Evolutionary conservation across 768 basidiomycete genomes (phyloP), one percentile per base, ranked within the genome.

Genomic region (Rhizopogon rudus): DNA sequence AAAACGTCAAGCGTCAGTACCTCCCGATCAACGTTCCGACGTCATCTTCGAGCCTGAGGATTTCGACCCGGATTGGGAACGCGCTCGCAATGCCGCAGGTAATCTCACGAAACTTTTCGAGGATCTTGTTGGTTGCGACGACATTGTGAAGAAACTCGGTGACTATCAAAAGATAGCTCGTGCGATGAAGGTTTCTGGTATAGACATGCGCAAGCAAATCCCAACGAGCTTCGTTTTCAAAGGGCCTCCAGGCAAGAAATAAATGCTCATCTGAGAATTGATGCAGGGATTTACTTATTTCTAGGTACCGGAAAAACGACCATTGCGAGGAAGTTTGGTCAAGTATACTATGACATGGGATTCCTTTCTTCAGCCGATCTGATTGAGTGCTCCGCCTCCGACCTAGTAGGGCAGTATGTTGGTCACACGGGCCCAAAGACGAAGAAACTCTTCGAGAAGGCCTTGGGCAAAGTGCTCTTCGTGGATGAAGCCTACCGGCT

Each of bases 381-480:
- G 41, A 63, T 79, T 7, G 87, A 88, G 64, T 84, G 84, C 63
- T 87, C 86, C 0, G 85, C 84, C 0, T 77, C 85, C 1, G 87
- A 88, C 57, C 74, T 89, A 31, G 80, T 88, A 1, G 87, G 82
- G 1, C 75, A 86, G 61, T 88, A 82, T 49, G 79, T 88, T 8
- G 87, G 87, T 5, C 86, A 88, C 0, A 88, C 87, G 0, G 87
- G 86, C 0, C 86, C 84, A 0, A 86, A 86, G 65, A 83, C 82
- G 1, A 73, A 68, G 59, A 73, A 79, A 52, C 61, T 82, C 1
- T 80, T 88, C 45, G 82, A 86, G 44, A 83, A 81, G 63, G 87
- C 84, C 0, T 73, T 86, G 0, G 87, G 87, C 0, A 77, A 78
- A 41, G 85, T 88, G 3, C 73, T 88, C 0, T 88, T 88, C 70